Evolutionary conservation across 257 asterid species (phyloP), one percentile per base, ranked within the genome.

Genomic region (Cordia subcordata): DNA sequence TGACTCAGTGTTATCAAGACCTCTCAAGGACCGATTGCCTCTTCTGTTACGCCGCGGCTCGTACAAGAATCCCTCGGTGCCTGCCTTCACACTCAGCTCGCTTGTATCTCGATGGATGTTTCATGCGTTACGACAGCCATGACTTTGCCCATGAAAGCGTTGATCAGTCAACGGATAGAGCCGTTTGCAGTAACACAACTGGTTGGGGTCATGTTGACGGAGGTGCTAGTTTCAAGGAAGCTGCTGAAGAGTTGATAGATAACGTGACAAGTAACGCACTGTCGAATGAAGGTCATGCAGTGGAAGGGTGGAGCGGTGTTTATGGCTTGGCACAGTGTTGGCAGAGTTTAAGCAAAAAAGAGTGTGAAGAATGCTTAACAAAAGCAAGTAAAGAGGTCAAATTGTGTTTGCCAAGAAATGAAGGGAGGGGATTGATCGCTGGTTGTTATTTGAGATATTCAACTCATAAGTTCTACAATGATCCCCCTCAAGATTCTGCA

Each of bases 301-400:
- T 58, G 13, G 14, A 80, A 75, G 38, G 62, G 33, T 20, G 59
- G 45, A 52, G 86, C 80, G 73, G 81, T 0, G 91, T 85, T 67
- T 83, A 74, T 42, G 95, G 91, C 5, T 54, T 85, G 81, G 86
- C 86, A 59, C 95, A 85, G 64, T 85, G 91, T 68, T 85, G 95
- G 95, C 82, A 81, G 65, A 50, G 67, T 57, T 83, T 85, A 61
- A 79, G 68, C 44, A 72, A 81, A 67, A 67, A 67, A 46, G 78
- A 35, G 44, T 83, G 95, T 72, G 58, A 40, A 50, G 35, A 14
- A 8, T 85, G 91, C 64, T 74, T 85, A 76, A 67, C 64, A 22
- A 70, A 64, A 16, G 76, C 86, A 1, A 76, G 54, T 40, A 47
- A 61, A 0, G 73, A 77, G 16, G 66, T 79, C 65, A 67, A 57